Conservation (phyloP, 352 stramenopile species). For the Aphanomyces astaci region DNA sequence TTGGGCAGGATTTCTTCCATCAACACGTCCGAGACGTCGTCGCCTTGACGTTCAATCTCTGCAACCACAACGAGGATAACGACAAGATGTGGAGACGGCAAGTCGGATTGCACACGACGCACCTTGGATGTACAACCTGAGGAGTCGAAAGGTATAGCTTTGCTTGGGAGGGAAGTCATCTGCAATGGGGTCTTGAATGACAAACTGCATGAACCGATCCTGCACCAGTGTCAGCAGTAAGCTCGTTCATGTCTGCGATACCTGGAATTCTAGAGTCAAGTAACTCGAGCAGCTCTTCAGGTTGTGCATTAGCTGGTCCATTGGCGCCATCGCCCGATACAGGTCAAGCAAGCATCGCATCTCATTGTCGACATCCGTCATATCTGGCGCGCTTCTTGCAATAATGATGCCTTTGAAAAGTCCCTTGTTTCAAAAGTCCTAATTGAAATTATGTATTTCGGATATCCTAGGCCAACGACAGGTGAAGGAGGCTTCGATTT, state of each 20-base stretch:
- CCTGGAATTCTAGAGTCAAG: conserved; percentile 50
- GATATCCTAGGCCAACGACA: not conserved
- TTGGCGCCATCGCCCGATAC: conserved; percentile 59
- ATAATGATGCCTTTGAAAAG: too few relatives aligned
- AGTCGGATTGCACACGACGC: too few relatives aligned
- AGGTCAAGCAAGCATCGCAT: conserved; percentile 42
- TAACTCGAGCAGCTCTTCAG: conserved; percentile 37
- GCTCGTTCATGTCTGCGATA: conserved; percentile 27
- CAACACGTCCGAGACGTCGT: conserved; percentile 47
- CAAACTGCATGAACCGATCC: conserved; percentile 41
- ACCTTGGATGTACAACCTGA: conserved; percentile 63
- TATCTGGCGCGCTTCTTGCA: too few relatives aligned
- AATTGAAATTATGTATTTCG: not conserved
- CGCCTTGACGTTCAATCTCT: conserved; percentile 47
- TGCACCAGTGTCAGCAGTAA: conserved; percentile 25
- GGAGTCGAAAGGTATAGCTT: conserved; percentile 59
- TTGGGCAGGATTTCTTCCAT: conserved; percentile 49
- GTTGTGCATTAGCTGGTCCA: conserved; percentile 32
- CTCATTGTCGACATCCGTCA: not conserved
- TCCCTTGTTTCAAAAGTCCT: too few relatives aligned
- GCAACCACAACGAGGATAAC: not conserved
- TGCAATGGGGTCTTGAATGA: conserved; percentile 48
- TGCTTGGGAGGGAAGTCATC: conserved; percentile 51
- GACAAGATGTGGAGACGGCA: too few relatives aligned
- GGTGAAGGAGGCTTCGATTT: not conserved